phyloP scores from a whole-genome alignment of 768 basidiomycete species.

The Leccinellum rugosiceps region DNA sequence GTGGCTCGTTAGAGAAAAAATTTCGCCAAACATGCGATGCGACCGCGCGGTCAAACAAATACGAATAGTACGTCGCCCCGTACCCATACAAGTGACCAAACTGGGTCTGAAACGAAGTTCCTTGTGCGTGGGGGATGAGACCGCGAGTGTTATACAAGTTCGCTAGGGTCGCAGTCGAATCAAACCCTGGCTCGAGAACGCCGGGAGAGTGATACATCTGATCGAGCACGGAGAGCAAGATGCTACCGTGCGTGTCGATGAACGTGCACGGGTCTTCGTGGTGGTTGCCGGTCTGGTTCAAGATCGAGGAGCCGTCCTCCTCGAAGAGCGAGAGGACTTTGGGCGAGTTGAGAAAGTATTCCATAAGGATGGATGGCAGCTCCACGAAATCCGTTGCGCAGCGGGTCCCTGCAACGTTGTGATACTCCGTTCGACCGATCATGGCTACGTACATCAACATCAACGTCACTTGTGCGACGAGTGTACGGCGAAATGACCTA shows the following conservation, averaged over 20 bases:
- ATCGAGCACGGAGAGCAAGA: slow-evolving; percentile 84
- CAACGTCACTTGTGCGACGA: background rate
- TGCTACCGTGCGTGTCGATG: slow-evolving; percentile 90
- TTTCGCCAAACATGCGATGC: slow-evolving; percentile 87
- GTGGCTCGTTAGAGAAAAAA: slow-evolving; percentile 65
- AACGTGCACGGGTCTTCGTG: slow-evolving; percentile 74
- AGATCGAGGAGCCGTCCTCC: slow-evolving; percentile 40
- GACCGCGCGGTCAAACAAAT: slow-evolving; percentile 94
- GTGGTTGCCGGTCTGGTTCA: slow-evolving; percentile 55
- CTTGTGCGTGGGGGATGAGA: slow-evolving; percentile 76
- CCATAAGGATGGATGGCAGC: slow-evolving; percentile 97
- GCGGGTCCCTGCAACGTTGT: slow-evolving; percentile 96
- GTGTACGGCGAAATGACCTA: slow-evolving; percentile 42
- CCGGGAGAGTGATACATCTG: slow-evolving; percentile 83
- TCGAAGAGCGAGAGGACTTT: slow-evolving; percentile 79
- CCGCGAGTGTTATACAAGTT: slow-evolving; percentile 65
- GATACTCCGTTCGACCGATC: slow-evolving; percentile 96
- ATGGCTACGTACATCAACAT: slow-evolving; percentile 59
- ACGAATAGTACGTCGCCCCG: slow-evolving; percentile 97
- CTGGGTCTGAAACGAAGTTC: slow-evolving; percentile 92
- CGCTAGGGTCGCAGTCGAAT: slow-evolving; percentile 68
- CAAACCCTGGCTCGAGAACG: slow-evolving; percentile 53
- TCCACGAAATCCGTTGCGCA: slow-evolving; percentile 99
- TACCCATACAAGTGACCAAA: slow-evolving; percentile 96
- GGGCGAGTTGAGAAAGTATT: slow-evolving; percentile 89